Evolutionary conservation across 345 rosid species (phyloP).

Genomic region (Microcos paniculata): DNA sequence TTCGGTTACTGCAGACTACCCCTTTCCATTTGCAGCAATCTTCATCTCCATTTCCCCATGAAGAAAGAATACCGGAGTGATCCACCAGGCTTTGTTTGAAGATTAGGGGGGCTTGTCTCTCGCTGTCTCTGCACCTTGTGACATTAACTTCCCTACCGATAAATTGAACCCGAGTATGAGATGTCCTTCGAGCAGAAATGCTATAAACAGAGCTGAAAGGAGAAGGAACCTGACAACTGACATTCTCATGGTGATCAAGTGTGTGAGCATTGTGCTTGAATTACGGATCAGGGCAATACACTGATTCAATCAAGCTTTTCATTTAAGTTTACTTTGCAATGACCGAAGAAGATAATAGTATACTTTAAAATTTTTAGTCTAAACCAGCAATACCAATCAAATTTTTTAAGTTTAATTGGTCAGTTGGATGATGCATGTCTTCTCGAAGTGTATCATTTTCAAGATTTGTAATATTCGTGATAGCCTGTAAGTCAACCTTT

Average conservation of each 20-base stretch:
- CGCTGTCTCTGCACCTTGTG: neutral
- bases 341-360: neutral
- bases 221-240: neutral
- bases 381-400: neutral
- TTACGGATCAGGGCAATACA: neutral
- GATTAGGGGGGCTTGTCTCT: neutral
- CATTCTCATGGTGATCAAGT: neutral
- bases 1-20: constrained; percentile 11
- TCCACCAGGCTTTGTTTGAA: constrained; percentile 11
- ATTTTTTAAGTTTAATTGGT: neutral
- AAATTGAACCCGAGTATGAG: neutral
- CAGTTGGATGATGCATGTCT: neutral
- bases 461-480: neutral
- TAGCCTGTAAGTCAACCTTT: neutral
- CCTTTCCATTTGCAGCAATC: constrained; percentile 26
- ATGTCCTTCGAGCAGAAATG: neutral
- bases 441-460: neutral
- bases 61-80: neutral
- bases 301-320: neutral
- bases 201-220: neutral
- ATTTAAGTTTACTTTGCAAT: neutral
- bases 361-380: neutral
- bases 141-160: neutral
- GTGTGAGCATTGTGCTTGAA: neutral
- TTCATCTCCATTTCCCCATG: constrained; percentile 8